Evolutionary conservation across 2,329 filamentous ascomycete genomes (phyloP), one percentile per base, ranked within the genome.

Genomic region (Beauveria sp.): DNA sequence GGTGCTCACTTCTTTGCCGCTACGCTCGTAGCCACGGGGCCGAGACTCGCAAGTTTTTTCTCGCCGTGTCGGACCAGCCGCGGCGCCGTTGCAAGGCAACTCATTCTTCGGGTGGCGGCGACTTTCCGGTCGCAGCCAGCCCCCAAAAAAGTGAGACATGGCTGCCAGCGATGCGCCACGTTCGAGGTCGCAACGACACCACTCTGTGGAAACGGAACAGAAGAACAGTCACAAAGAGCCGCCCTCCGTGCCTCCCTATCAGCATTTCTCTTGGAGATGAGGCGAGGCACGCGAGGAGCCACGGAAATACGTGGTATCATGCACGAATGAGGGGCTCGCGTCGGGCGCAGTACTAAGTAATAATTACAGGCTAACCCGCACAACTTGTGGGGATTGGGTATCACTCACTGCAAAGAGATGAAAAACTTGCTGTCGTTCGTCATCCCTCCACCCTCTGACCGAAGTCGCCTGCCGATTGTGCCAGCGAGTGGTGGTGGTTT

Each of bases 361-460:
- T 24, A 22, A 51, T 26, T 40, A 40, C 58, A 51, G 28, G 45
- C 58, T 61, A 61, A 61, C 58, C 58, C 58, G 58, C 58, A 61
- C 49, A 46, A 50, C 51, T 26, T 22, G 58, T 61, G 58, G 58
- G 38, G 28, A 38, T 56, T 61, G 22, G 43, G 43, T 45, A 60
- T 47, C 26, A 34, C 22, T 42, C 20, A 12, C 43, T 42, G 14
- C 22, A 30, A 38, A 28, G 30, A 24, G 22, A 47, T 12, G 40
- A 60, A 61, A 61, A 59, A 45, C 58, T 61, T 61, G 58, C 45
- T 55, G 34, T n/a, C 42, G 16, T 50, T 26, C 51, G 51, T 55
- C 51, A 55, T 61, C 16, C 42, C 50, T 55, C 58, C 51, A 61
- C 51, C 46, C 24, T 54, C 45, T 60, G 58, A 45, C 58, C 58